Evolutionary conservation across 345 rosid species (phyloP).

Genomic region (Eucalyptus marginata): DNA sequence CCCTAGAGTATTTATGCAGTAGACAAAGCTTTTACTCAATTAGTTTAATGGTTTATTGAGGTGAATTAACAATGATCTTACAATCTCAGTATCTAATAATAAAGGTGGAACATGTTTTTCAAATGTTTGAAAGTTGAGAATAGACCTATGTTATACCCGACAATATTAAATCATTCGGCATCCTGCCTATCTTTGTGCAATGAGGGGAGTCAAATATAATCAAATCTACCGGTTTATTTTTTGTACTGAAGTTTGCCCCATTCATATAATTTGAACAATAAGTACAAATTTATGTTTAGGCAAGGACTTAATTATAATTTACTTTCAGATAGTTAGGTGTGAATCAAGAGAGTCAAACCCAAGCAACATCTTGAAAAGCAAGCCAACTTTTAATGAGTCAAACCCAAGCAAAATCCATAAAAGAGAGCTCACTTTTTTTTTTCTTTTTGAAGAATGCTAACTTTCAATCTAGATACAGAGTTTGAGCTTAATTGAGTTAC

Average conservation of each 20-base stretch:
- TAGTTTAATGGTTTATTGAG: not conserved
- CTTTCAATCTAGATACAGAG: not conserved
- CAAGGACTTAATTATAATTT: not conserved
- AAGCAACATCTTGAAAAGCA: not conserved
- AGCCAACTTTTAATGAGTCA: not conserved
- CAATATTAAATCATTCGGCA: not conserved
- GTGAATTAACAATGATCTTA: not conserved
- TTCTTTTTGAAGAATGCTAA: not conserved
- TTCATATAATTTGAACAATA: not conserved
- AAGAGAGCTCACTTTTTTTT: not conserved
- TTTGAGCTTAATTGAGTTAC: not conserved
- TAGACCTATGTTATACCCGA: not conserved
- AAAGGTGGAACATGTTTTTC: not conserved
- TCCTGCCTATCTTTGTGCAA: not conserved
- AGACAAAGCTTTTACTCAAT: not conserved
- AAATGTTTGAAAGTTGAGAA: not conserved
- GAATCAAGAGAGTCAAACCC: not conserved
- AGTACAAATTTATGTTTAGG: not conserved
- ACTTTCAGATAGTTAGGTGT: not conserved
- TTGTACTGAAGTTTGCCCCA: not conserved
- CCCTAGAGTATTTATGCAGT: not conserved
- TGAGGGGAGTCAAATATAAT: not conserved
- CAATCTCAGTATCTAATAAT: fast-evolving
- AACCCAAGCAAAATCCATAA: not conserved
- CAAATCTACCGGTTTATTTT: not conserved